Evolutionary conservation across 192 early-diverging fungal genomes (phyloP).

Genomic region (Globomyces pollinis-pini): DNA sequence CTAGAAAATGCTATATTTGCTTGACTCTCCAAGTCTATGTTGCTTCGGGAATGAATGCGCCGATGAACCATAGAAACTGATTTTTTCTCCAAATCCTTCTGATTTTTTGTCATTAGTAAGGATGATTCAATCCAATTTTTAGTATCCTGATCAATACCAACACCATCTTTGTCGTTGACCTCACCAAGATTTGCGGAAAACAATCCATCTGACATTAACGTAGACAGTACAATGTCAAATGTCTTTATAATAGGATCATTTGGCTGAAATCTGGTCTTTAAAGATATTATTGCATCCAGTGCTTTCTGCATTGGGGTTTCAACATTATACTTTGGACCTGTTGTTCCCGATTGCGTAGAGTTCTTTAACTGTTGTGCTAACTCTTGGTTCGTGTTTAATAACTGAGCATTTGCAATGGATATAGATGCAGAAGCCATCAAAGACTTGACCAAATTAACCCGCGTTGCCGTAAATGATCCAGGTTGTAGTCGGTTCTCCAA

Average conservation of each 20-base stretch:
- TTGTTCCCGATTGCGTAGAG: not conserved
- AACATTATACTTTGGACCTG: conserved; percentile 41
- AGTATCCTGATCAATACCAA: conserved; percentile 42
- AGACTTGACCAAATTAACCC: conserved; percentile 38
- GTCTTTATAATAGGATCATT: conserved; percentile 30
- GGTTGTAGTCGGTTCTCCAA: conserved; percentile 41
- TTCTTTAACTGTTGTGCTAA: conserved; percentile 29
- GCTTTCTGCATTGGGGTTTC: conserved; percentile 47
- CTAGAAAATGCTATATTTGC: not conserved
- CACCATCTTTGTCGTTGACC: conserved; percentile 44
- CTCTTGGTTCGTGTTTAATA: conserved; percentile 38
- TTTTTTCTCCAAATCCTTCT: conserved; percentile 9
- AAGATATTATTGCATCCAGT: conserved; percentile 33
- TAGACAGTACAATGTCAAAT: conserved; percentile 40
- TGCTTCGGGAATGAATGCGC: not conserved
- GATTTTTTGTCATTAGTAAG: conserved; percentile 28
- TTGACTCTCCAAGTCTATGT: conserved; percentile 7
- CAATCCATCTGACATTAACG: conserved; percentile 38
- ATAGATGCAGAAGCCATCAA: conserved; percentile 41
- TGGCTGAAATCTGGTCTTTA: conserved; percentile 29
- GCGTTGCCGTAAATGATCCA: conserved; percentile 31
- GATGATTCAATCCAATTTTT: conserved; percentile 48
- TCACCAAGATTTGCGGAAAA: conserved; percentile 46
- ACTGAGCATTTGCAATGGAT: conserved; percentile 43
- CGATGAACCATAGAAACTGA: not conserved